These are phyloP conservation scores for Naganishia sp. DNA, from an alignment of 1,284 basidiomycete genomes.

Conservation along the genomic window DNA sequence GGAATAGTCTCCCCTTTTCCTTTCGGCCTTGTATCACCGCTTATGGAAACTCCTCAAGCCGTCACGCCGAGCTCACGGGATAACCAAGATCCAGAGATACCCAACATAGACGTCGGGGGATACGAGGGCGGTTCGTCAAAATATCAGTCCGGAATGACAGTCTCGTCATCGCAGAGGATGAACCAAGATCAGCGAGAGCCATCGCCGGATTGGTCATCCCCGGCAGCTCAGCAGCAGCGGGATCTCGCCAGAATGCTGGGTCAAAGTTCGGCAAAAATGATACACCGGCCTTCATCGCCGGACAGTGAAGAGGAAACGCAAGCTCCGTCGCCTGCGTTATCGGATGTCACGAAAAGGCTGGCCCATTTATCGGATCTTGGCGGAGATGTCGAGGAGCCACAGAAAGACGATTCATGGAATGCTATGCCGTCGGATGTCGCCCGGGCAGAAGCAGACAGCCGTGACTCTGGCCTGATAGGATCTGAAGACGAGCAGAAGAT, in stretches of 20 bases:
- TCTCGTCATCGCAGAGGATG: neutral
- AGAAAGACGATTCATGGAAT: neutral
- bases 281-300: neutral
- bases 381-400: neutral
- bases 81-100: slow-evolving; percentile 45
- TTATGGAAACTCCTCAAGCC: slow-evolving; percentile 11
- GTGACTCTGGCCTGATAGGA: slow-evolving; percentile 35
- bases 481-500: neutral
- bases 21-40: slow-evolving; percentile 10
- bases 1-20: neutral
- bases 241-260: slow-evolving; percentile 16
- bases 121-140: neutral
- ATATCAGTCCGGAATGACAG: slow-evolving; percentile 20
- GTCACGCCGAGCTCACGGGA: slow-evolving; percentile 36
- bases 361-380: neutral
- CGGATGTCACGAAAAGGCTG: neutral
- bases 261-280: slow-evolving; percentile 30
- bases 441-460: slow-evolving; percentile 13
- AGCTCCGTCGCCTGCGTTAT: neutral
- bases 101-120: slow-evolving; percentile 37
- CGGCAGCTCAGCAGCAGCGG: slow-evolving; percentile 19
- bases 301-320: neutral
- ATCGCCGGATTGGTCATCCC: neutral
- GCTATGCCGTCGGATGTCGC: neutral
- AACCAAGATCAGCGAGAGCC: slow-evolving; percentile 7